Conservation (phyloP, 768 basidiomycete genomes). For the Boletales sp. region DNA sequence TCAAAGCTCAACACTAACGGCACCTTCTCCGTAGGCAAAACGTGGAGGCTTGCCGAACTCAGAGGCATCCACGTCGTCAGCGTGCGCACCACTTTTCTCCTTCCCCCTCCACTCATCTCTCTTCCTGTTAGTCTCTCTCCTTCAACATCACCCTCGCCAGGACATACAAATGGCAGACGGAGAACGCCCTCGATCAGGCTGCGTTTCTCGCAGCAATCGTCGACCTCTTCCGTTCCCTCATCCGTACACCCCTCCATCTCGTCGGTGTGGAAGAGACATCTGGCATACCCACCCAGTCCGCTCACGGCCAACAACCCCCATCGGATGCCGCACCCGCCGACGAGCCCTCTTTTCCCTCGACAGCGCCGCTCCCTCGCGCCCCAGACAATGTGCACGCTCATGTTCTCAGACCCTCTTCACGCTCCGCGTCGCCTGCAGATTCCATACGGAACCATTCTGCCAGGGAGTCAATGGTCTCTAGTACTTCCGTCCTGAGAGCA, state of each 20-base stretch:
- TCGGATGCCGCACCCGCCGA: neutral
- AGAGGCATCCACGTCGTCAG: conserved; percentile 70
- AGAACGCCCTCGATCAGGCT: conserved; percentile 66
- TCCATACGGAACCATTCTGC: conserved; percentile 22
- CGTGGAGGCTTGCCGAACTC: conserved; percentile 86
- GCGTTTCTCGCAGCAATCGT: conserved; percentile 67
- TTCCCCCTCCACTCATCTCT: conserved; percentile 19
- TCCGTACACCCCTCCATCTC: conserved; percentile 50
- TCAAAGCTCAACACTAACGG: conserved; percentile 94
- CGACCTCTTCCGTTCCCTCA: conserved; percentile 52
- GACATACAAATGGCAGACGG: conserved; percentile 89
- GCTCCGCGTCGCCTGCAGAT: conserved; percentile 40
- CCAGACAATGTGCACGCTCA: conserved; percentile 24
- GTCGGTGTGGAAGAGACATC: conserved; percentile 51
- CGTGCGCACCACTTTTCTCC: conserved; percentile 44
- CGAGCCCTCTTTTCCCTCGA: neutral
- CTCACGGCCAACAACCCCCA: neutral
- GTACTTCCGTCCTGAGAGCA: conserved; percentile 15
- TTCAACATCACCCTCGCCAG: conserved; percentile 87
- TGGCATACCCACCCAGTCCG: conserved; percentile 10
- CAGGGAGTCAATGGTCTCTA: conserved; percentile 22
- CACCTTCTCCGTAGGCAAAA: conserved; percentile 95
- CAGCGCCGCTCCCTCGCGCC: neutral
- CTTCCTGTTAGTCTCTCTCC: conserved; percentile 43
- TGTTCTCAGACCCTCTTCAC: conserved; percentile 27